Conservation (phyloP, 148 eudicot species). For the Silene uniflora region DNA sequence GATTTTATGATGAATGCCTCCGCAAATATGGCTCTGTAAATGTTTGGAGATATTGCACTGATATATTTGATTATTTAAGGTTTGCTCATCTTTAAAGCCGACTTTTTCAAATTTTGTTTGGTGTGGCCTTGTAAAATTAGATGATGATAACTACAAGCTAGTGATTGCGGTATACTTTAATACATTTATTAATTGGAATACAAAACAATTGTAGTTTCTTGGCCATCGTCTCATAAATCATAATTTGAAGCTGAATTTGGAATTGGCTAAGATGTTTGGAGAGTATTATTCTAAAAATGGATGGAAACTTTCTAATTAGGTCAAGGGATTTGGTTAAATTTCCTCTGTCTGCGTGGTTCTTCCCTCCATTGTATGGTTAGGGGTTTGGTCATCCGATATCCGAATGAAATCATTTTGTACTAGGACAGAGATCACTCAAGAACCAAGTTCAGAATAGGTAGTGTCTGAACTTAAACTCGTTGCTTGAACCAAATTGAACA, state of each 20-base stretch:
- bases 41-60: constrained; percentile 98
- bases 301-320: neutral
- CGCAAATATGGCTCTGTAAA: constrained; percentile 91
- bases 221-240: neutral
- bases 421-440: neutral
- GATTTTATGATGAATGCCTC: constrained; percentile 93
- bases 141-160: constrained; percentile 5
- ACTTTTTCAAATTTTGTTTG: neutral
- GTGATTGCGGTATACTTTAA: too few relatives aligned
- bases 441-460: neutral
- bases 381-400: neutral
- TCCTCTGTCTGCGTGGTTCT: neutral
- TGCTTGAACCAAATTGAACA: neutral
- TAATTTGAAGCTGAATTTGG: neutral
- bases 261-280: neutral
- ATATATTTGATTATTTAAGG: constrained; percentile 94
- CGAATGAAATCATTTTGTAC: neutral
- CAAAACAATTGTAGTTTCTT: neutral
- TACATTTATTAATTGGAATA: too few relatives aligned
- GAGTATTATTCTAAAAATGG: neutral
- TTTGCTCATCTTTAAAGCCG: constrained; percentile 24
- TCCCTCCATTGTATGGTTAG: neutral
- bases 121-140: neutral
- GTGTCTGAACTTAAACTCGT: neutral
- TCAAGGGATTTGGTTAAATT: neutral